Percentiles rank a stretch among this genome's conserved stretches.
Evolutionary conservation across 768 basidiomycete genomes (phyloP).

Genomic region (Auricularia cornea): DNA sequence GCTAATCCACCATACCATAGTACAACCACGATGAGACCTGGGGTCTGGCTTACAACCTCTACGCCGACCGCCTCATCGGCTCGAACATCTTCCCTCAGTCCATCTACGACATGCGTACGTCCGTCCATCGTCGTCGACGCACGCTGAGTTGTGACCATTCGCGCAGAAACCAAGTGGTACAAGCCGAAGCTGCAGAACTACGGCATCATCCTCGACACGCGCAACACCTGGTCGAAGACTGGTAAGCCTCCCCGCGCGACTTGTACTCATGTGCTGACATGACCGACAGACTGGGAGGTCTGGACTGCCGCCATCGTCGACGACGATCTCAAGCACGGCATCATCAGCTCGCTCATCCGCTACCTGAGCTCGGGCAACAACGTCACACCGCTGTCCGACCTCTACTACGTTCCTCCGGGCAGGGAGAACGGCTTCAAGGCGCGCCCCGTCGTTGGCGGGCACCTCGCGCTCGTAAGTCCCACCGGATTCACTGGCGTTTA

Average conservation of each 20-base stretch:
- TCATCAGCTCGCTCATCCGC: conserved; percentile 32
- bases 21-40: conserved; percentile 34
- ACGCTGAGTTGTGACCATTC: not conserved
- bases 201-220: conserved; percentile 42
- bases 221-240: conserved; percentile 50
- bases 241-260: too few relatives aligned
- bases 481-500: not conserved
- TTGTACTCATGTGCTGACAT: too few relatives aligned
- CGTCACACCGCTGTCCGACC: conserved; percentile 2
- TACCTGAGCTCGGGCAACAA: conserved; percentile 31
- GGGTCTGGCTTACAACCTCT: conserved; percentile 58
- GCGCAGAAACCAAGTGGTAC: conserved; percentile 42
- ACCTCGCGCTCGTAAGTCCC: conserved; percentile 1
- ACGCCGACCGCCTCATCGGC: conserved; percentile 48
- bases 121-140: not conserved
- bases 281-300: conserved; percentile 44
- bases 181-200: conserved; percentile 32
- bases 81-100: conserved; percentile 44
- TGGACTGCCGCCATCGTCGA: conserved; percentile 50
- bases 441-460: conserved; percentile 6
- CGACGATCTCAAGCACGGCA: conserved; percentile 35
- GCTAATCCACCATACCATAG: too few relatives aligned
- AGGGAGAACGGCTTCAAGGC: conserved; percentile 1
- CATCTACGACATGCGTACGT: conserved; percentile 40
- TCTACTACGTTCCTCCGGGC: conserved; percentile 2